Percentiles rank a stretch among this genome's conserved stretches.
These are phyloP conservation scores for Sordaria brevicollis DNA, from an alignment of 495 filamentous ascomycete genomes.

Conservation along the genomic window DNA sequence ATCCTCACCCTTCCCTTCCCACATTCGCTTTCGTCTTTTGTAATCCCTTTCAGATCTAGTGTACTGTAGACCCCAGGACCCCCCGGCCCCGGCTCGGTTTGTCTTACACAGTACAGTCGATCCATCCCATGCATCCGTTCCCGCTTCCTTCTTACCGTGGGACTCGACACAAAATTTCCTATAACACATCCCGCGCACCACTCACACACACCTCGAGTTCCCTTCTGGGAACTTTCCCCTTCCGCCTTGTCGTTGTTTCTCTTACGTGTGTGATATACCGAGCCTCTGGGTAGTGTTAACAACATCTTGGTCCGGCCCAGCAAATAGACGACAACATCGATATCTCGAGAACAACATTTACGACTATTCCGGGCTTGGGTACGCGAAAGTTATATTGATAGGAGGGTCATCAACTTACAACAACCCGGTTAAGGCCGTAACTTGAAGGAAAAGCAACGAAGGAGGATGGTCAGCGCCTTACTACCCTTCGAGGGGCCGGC, in stretches of 20 bases:
- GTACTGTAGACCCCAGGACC: not conserved
- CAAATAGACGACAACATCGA: not conserved
- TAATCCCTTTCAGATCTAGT: not conserved
- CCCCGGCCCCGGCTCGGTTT: not conserved
- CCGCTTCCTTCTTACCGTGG: not conserved
- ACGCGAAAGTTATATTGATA: not conserved
- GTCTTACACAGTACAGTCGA: not conserved
- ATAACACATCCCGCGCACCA: not conserved
- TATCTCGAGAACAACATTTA: not conserved
- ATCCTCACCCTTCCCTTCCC: not conserved
- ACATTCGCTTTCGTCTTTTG: not conserved
- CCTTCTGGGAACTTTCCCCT: not conserved
- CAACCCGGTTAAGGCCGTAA: not conserved
- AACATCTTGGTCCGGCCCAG: not conserved
- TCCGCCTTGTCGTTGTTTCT: not conserved
- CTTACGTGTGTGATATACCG: not conserved
- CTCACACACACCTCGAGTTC: not conserved
- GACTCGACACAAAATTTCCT: not conserved
- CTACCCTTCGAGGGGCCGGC: slow-evolving; percentile 21
- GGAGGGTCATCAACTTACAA: not conserved
- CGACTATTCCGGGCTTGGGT: not conserved
- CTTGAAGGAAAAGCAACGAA: not conserved
- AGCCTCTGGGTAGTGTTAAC: not conserved
- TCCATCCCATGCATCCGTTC: not conserved
- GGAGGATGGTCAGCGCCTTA: slow-evolving; percentile 2